Conservation (phyloP, 192 early-diverging fungal species). For the Backusella morwellensis region DNA sequence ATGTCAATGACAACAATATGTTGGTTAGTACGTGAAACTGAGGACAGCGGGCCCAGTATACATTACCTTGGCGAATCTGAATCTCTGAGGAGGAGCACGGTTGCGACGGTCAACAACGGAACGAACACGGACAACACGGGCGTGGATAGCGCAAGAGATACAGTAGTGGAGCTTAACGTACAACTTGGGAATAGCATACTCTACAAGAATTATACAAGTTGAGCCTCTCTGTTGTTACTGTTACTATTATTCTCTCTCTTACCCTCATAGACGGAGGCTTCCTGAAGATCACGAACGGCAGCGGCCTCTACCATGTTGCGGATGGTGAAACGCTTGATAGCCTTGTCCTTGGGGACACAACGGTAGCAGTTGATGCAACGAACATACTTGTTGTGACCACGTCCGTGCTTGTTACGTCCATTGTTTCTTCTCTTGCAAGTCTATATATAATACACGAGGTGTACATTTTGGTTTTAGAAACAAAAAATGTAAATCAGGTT, state of each 20-base stretch:
- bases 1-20: neutral
- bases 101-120: conserved; percentile 86
- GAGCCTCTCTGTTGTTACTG: neutral
- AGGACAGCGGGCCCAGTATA: too few species aligned
- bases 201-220: conserved; percentile 31
- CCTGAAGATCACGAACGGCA: conserved; percentile 93
- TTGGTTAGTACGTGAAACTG: neutral
- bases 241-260: neutral
- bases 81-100: conserved; percentile 92
- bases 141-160: conserved; percentile 97
- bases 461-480: too few species aligned
- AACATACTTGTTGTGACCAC: conserved; percentile 97
- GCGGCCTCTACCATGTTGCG: conserved; percentile 99
- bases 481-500: neutral
- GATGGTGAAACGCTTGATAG: conserved; percentile 99
- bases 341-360: conserved; percentile 96
- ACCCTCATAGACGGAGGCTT: conserved; percentile 95
- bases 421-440: conserved; percentile 99
- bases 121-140: conserved; percentile 92
- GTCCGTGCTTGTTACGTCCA: conserved; percentile 98
- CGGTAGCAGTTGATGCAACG: conserved; percentile 99
- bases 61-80: conserved; percentile 77
- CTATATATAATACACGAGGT: conserved; percentile 38
- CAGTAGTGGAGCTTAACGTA: conserved; percentile 99
- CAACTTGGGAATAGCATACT: conserved; percentile 96